Conservation (phyloP, 441 rosid genomes). For the Gossypium gossypioides region DNA sequence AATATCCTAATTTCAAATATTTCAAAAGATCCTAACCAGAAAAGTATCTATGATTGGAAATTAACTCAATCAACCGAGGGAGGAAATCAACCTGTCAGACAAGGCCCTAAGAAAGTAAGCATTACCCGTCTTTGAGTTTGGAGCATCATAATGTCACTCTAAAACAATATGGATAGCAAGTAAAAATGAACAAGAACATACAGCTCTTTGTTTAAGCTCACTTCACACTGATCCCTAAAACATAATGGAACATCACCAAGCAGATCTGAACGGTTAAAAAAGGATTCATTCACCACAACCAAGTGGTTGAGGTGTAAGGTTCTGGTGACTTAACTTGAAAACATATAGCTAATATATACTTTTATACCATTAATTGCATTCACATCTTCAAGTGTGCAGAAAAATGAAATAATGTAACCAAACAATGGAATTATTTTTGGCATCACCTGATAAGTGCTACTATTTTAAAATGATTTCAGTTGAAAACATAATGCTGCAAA, state of each 20-base stretch:
- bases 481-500: neutral
- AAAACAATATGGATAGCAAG: neutral
- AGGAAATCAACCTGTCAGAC: constrained; percentile 8
- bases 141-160: neutral
- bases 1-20: constrained; percentile 6
- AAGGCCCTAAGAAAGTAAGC: constrained; percentile 4
- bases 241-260: constrained; percentile 3
- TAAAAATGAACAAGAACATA: neutral
- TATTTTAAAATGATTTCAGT: neutral
- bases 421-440: neutral
- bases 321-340: neutral
- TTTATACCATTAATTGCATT: neutral
- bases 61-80: neutral
- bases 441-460: neutral
- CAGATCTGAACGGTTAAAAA: neutral
- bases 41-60: neutral
- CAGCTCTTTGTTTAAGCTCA: neutral
- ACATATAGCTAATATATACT: neutral
- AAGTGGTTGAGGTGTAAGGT: neutral
- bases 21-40: constrained; percentile 2
- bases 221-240: neutral
- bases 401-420: neutral
- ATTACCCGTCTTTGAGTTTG: neutral
- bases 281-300: neutral
- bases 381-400: neutral